phyloP scores from a whole-genome alignment of 257 asterid species.

The Fraxinus cuspidata region DNA sequence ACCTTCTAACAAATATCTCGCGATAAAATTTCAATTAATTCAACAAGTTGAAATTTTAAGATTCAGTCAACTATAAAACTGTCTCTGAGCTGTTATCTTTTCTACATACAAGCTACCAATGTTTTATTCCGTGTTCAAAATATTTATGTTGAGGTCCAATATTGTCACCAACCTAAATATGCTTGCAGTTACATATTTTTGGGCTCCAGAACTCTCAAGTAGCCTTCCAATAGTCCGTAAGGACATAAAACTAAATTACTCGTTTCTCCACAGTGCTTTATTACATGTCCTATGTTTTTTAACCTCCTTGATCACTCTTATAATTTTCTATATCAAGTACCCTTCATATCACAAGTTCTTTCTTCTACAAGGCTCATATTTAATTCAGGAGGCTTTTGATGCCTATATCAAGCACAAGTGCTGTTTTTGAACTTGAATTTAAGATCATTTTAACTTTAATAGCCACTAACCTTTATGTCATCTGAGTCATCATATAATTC shows the following conservation, averaged over 20 bases:
- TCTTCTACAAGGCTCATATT: too few relatives aligned
- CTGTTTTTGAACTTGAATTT: too few relatives aligned
- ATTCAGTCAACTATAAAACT: background rate
- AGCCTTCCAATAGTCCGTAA: background rate
- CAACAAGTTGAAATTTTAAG: background rate
- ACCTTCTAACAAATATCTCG: background rate
- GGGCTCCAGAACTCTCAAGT: background rate
- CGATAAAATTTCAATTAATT: background rate
- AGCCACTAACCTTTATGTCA: too few relatives aligned
- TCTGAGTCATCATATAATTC: too few relatives aligned
- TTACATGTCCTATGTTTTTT: background rate
- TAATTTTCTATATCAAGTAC: too few relatives aligned
- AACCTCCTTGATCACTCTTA: too few relatives aligned
- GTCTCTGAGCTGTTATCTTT: background rate
- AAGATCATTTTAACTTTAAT: too few relatives aligned
- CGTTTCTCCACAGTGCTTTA: background rate
- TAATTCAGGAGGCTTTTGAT: too few relatives aligned
- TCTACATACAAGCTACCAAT: background rate
- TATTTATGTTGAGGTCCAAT: background rate
- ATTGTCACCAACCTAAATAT: too few relatives aligned
- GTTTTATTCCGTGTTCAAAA: background rate
- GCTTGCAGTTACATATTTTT: background rate
- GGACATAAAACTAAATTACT: background rate
- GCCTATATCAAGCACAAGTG: too few relatives aligned
- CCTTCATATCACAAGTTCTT: too few relatives aligned